Evolutionary conservation across 2,329 filamentous ascomycete species (phyloP).

Genomic region (Pyricularia sp.): DNA sequence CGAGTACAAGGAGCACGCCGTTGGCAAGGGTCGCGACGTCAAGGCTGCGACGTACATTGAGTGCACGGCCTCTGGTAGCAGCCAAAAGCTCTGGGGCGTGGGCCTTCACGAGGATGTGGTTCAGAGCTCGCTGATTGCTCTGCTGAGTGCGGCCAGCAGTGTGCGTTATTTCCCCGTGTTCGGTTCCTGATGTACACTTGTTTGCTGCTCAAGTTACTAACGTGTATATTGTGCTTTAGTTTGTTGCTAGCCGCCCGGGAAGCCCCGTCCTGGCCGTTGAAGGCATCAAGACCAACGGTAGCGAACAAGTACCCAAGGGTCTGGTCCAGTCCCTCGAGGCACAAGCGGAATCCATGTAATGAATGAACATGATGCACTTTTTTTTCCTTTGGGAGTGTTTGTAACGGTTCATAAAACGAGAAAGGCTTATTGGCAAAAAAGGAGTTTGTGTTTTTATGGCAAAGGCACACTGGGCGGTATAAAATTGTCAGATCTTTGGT

Average conservation of each 20-base stretch:
- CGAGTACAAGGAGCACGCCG: conserved; percentile 94
- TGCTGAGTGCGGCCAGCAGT: conserved; percentile 77
- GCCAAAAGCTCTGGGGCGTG: conserved; percentile 77
- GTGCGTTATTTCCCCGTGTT: conserved; percentile 41
- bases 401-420: neutral
- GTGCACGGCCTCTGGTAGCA: conserved; percentile 60
- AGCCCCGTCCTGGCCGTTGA: conserved; percentile 52
- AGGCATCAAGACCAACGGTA: conserved; percentile 15
- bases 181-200: neutral
- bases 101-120: conserved; percentile 90
- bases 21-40: conserved; percentile 69
- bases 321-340: conserved; percentile 25
- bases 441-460: neutral
- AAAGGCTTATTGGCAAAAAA: neutral
- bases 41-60: conserved; percentile 96
- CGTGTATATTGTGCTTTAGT: conserved; percentile 36
- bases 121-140: conserved; percentile 76
- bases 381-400: neutral
- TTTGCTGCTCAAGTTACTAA: neutral
- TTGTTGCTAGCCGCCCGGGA: conserved; percentile 59
- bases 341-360: conserved; percentile 19
- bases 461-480: neutral
- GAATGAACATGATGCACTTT: neutral
- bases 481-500: neutral
- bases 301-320: conserved; percentile 12